A percentile compares a stretch with the other conserved stretches of the same genome.
These are phyloP conservation scores for Isatis lusitanica DNA, from an alignment of 441 rosid species.

Conservation along the genomic window DNA sequence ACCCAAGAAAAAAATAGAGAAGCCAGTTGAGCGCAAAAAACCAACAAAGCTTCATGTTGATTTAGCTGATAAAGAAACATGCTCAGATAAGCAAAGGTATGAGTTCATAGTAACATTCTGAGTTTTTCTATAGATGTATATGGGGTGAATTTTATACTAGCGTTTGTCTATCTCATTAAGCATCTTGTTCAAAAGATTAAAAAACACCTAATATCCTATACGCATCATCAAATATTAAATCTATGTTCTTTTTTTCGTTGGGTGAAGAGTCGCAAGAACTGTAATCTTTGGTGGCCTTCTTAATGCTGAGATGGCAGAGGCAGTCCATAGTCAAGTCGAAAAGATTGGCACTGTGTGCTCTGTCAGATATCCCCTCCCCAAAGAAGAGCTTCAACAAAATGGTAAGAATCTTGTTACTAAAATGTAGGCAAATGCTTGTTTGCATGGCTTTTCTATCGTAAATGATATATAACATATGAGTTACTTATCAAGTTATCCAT, in stretches of 20 bases:
- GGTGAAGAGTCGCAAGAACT: conserved; percentile 89
- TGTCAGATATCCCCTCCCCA: conserved; percentile 79
- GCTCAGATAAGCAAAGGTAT: conserved; percentile 90
- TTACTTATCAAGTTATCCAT: not conserved
- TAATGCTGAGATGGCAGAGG: conserved; percentile 68
- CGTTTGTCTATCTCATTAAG: conserved; percentile 1
- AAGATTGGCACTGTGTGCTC: conserved; percentile 77
- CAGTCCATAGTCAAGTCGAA: conserved; percentile 60
- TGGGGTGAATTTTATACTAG: not conserved
- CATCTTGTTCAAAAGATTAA: not conserved
- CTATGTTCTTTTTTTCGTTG: conserved; percentile 29
- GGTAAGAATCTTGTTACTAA: conserved; percentile 46
- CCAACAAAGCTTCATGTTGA: conserved; percentile 43
- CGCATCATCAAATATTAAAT: not conserved
- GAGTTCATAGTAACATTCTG: not conserved
- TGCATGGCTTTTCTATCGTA: not conserved
- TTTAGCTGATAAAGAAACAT: conserved; percentile 63
- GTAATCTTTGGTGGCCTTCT: conserved; percentile 88
- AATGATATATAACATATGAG: not conserved
- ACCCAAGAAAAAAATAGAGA: conserved; percentile 42
- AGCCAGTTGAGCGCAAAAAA: conserved; percentile 49
- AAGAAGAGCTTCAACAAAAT: conserved; percentile 64
- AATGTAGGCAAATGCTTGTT: not conserved
- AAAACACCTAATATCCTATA: not conserved
- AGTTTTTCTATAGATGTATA: not conserved